These are phyloP conservation scores for Wilhelminamyces savonicus DNA, from an alignment of 805 yeast genomes.

Conservation along the genomic window DNA sequence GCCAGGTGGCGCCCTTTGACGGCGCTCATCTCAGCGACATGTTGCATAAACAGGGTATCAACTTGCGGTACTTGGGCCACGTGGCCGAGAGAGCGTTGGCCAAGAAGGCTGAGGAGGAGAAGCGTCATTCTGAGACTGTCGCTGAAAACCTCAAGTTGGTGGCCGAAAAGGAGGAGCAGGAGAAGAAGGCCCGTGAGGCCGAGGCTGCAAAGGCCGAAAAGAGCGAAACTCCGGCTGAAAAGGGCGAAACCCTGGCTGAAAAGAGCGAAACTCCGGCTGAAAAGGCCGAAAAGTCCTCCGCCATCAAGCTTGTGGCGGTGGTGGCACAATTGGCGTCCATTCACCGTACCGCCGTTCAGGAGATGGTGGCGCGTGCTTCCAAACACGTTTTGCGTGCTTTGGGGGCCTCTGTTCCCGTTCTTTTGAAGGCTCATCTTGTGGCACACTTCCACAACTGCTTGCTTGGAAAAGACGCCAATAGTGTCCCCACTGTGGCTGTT, in stretches of 20 bases:
- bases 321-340: constrained; percentile 43
- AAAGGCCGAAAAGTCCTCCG: constrained; percentile 25
- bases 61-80: constrained; percentile 78
- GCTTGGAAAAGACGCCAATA: constrained; percentile 46
- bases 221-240: constrained; percentile 20
- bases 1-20: constrained; percentile 66
- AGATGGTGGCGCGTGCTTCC: constrained; percentile 72
- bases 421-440: constrained; percentile 53
- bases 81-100: constrained; percentile 36
- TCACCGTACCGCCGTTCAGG: constrained; percentile 44
- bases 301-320: constrained; percentile 38
- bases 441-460: constrained; percentile 69
- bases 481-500: constrained; percentile 30
- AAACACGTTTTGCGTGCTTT: constrained; percentile 64
- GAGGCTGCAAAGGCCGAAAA: constrained; percentile 8
- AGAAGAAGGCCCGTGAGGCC: constrained; percentile 9
- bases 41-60: constrained; percentile 80
- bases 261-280: constrained; percentile 19
- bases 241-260: constrained; percentile 16
- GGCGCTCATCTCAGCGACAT: constrained; percentile 65
- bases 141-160: constrained; percentile 17
- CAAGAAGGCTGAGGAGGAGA: constrained; percentile 11
- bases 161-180: constrained; percentile 17
- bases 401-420: constrained; percentile 42
- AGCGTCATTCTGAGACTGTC: constrained; percentile 10